Base-by-base conservation (phyloP, 768 basidiomycete genomes). In the Tulasnella sp. region DNA sequence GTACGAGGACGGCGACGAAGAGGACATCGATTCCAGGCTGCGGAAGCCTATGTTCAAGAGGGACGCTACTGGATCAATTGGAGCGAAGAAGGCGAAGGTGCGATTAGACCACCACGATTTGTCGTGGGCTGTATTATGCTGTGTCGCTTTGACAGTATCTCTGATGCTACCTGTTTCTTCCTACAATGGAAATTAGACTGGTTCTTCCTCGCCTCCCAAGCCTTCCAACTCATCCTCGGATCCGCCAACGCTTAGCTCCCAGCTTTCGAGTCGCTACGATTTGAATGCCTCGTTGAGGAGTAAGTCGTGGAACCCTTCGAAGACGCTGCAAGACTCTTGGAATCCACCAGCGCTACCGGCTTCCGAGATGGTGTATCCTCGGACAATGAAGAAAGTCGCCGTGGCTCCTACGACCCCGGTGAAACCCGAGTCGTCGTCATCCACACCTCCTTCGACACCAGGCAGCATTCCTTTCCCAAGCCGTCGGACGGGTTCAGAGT, bases 191-290 rank as follows among this genome's bases (percentile, higher is more conserved):
- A 34, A 49, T 15, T 23, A 15, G 9, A 43, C 34, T 29, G 6
- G 29, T 25, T 23, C 23, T 7, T 57, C 55, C 5, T 57, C 55
- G 2, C 55, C 55, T 34, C 48, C 55, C 17, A 32, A 46, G 25
- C 34, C 43, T 11, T 43, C 55, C 7, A 15, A 15, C 35, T 17
- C 42, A 25, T 43, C 39, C 5, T 56, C 54, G 1, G 4, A 42
- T 32, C 42, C 46, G 15, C 42, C 55, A 12, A 19, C 37, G 37
- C 55, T 57, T 32, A 32, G 21, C 34, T 25, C 32, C n/a, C 55
- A 45, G 45, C 55, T 57, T 32, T 57, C 55, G 12, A 57, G 17
- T 0, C 55, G 55, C 7, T 57, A 57, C 42, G 55, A 57, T 43
- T 48, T 57, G 32, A 49, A 19, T 27, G 42, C 55, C 31, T 46